phyloP scores from a whole-genome alignment of 176 grass and related monocot genomes.

The Zea mays region DNA sequence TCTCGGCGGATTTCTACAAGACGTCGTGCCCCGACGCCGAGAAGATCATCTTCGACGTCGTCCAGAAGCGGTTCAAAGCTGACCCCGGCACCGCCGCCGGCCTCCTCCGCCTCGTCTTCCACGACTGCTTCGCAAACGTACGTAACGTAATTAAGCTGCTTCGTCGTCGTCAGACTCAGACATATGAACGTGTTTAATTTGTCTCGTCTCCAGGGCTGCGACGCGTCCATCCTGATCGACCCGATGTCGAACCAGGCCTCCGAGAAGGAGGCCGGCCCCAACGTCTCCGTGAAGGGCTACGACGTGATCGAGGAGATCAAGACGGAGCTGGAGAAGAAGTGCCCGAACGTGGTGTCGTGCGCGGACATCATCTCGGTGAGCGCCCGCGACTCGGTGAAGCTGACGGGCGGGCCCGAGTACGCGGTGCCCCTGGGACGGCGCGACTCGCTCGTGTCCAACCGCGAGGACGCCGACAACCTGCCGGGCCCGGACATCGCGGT shows the following conservation, averaged over 20 bases:
- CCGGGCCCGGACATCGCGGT: slow-evolving; percentile 52
- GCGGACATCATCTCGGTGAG: slow-evolving; percentile 58
- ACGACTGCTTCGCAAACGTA: slow-evolving; percentile 55
- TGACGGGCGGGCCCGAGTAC: slow-evolving; percentile 52
- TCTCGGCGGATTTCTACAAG: slow-evolving; percentile 35
- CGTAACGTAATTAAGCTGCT: not conserved
- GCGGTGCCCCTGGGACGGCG: slow-evolving; percentile 45
- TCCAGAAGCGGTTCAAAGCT: slow-evolving; percentile 35
- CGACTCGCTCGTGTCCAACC: slow-evolving; percentile 53
- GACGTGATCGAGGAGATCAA: slow-evolving; percentile 75
- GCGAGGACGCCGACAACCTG: slow-evolving; percentile 48
- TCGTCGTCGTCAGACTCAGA: no score
- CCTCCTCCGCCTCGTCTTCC: slow-evolving; percentile 58
- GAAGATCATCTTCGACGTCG: slow-evolving; percentile 36
- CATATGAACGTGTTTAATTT: not conserved
- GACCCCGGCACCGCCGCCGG: slow-evolving; percentile 41
- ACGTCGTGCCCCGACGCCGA: slow-evolving; percentile 43
- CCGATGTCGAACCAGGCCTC: slow-evolving; percentile 47
- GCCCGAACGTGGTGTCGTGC: slow-evolving; percentile 63
- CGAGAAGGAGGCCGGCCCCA: slow-evolving; percentile 59
- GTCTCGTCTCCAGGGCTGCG: slow-evolving; percentile 51
- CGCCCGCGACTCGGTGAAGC: slow-evolving; percentile 36
- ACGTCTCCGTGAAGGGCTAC: slow-evolving; percentile 57
- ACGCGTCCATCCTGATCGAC: slow-evolving; percentile 76
- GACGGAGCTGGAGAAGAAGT: slow-evolving; percentile 56